Conservation (phyloP, 352 stramenopile species). For the Phytophthora crassamura region DNA sequence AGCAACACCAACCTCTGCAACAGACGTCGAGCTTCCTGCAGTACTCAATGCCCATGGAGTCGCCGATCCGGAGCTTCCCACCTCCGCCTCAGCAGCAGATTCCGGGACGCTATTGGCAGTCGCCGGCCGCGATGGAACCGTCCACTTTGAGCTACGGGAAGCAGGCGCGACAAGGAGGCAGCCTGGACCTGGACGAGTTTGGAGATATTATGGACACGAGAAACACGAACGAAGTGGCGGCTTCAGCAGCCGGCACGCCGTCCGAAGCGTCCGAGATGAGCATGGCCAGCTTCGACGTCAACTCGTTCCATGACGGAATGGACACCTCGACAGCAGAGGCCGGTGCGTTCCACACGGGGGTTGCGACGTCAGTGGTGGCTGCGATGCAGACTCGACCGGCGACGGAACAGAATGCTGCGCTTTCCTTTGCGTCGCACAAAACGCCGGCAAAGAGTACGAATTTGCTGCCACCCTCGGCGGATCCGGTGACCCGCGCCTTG, state of each 20-base stretch:
- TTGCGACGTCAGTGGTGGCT: not conserved
- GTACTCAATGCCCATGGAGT: constrained; percentile 39
- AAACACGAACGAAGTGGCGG: constrained; percentile 1
- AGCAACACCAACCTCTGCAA: constrained; percentile 15
- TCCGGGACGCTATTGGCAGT: constrained; percentile 36
- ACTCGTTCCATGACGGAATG: constrained; percentile 43
- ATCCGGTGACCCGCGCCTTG: constrained; percentile 12
- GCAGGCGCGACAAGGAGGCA: constrained; percentile 27
- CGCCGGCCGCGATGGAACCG: constrained; percentile 18
- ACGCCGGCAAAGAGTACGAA: not conserved
- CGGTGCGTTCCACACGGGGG: not conserved
- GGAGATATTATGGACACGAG: constrained; percentile 45
- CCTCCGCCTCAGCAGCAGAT: constrained; percentile 28
- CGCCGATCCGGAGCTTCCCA: constrained; percentile 37
- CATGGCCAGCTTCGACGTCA: constrained; percentile 44
- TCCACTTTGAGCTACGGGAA: constrained; percentile 16
- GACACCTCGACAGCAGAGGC: not conserved
- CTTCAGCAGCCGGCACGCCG: constrained; percentile 1
- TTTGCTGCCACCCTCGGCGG: not conserved
- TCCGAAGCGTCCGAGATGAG: constrained; percentile 39
- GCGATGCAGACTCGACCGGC: not conserved
- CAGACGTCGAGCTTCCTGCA: constrained; percentile 30
- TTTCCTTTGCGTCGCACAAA: not conserved
- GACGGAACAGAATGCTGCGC: not conserved
- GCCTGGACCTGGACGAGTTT: constrained; percentile 47